These are phyloP conservation scores for Alternaria brassicicola DNA, from an alignment of 2,329 filamentous ascomycete genomes.

Conservation along the genomic window DNA sequence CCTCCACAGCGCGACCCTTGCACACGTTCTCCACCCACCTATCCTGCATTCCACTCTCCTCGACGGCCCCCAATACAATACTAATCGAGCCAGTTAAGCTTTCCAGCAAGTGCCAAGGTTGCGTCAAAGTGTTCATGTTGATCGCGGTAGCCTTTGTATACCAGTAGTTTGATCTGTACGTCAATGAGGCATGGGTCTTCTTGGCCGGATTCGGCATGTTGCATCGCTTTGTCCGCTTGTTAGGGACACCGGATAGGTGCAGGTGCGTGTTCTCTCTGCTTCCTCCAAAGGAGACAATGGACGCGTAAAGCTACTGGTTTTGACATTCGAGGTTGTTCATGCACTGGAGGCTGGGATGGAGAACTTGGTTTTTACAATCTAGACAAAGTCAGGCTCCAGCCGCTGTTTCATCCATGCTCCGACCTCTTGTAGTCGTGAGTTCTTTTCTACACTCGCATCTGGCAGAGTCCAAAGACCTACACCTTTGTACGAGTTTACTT, in stretches of 20 bases:
- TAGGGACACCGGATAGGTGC: accelerated
- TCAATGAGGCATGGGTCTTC: background rate
- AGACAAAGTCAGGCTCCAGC: constrained; percentile 13
- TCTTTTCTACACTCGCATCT: constrained; percentile 9
- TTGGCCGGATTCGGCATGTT: background rate
- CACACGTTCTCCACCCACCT: background rate
- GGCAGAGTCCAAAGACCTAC: constrained; percentile 37
- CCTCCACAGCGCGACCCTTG: background rate
- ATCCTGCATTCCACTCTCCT: background rate
- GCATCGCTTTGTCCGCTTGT: background rate
- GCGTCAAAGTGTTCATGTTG: background rate
- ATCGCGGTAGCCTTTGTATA: background rate
- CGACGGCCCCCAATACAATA: background rate
- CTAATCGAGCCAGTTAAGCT: background rate
- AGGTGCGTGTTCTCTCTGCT: background rate
- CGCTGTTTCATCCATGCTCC: constrained; percentile 39
- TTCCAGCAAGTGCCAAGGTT: background rate
- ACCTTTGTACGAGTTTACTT: constrained; percentile 19
- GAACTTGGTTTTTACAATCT: background rate
- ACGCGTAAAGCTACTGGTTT: too few species aligned
- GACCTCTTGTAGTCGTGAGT: constrained; percentile 21
- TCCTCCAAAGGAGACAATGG: background rate
- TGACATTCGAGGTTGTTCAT: background rate
- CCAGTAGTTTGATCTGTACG: background rate
- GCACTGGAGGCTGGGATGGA: background rate